Percentiles rank a stretch among this genome's conserved stretches.
Evolutionary conservation across 768 basidiomycete genomes (phyloP).

Genomic region (Lentinula lateritia): DNA sequence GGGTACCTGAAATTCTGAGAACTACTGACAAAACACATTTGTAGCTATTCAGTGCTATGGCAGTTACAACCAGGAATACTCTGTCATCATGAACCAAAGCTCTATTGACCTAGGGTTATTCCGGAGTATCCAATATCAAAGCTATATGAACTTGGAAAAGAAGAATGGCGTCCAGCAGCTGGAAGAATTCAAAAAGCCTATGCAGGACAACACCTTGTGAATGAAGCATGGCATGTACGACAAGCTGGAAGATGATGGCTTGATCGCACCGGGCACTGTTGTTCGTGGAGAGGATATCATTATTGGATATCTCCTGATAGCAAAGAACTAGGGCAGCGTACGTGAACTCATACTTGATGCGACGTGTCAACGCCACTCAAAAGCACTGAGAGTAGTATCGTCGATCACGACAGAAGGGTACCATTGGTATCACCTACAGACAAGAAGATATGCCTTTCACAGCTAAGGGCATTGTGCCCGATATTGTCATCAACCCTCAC

Average conservation of each 20-base stretch:
- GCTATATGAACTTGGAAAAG: conserved; percentile 98
- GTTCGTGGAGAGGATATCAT: conserved; percentile 98
- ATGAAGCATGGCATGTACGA: conserved; percentile 99
- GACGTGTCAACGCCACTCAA: conserved; percentile 98
- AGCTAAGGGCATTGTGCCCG: conserved; percentile 92
- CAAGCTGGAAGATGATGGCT: conserved; percentile 93
- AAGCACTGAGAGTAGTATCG: conserved; percentile 95
- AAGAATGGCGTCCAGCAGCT: conserved; percentile 86
- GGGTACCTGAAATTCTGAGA: conserved; percentile 99
- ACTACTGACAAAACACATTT: conserved; percentile 98
- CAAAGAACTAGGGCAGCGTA: conserved; percentile 94
- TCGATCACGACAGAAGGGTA: conserved; percentile 99
- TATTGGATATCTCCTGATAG: conserved; percentile 94
- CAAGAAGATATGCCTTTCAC: conserved; percentile 99
- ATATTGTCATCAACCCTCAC: conserved; percentile 98
- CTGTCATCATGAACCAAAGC: conserved; percentile 99
- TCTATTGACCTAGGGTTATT: conserved; percentile 97
- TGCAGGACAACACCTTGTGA: conserved; percentile 84
- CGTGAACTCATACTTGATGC: conserved; percentile 86
- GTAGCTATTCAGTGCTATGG: conserved; percentile 98
- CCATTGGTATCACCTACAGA: conserved; percentile 98
- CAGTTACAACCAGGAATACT: conserved; percentile 99
- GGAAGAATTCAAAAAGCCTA: conserved; percentile 97
- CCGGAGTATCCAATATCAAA: conserved; percentile 97
- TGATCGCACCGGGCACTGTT: conserved; percentile 93